Conservation (phyloP, 2,329 filamentous ascomycete genomes). For the Coniochaeta sp. region DNA sequence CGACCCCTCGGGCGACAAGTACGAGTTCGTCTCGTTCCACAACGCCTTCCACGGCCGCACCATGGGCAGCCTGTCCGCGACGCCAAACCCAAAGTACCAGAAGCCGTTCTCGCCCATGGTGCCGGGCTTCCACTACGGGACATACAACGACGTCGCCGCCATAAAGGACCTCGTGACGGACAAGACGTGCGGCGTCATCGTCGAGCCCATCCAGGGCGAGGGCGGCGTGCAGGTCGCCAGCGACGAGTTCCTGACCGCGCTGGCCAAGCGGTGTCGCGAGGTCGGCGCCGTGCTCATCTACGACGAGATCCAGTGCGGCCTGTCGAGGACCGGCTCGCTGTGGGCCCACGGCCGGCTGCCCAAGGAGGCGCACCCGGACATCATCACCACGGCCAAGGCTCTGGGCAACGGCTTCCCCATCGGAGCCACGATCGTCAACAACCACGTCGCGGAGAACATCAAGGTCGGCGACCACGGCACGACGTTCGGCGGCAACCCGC, state of each 20-base stretch:
- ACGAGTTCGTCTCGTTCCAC: slow-evolving; percentile 84
- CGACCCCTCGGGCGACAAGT: slow-evolving; percentile 65
- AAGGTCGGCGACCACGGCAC: slow-evolving; percentile 76
- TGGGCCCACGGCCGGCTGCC: slow-evolving; percentile 82
- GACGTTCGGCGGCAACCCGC: slow-evolving; percentile 87
- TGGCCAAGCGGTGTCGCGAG: slow-evolving; percentile 78
- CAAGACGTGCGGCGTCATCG: slow-evolving; percentile 85
- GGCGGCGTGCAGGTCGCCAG: slow-evolving; percentile 82
- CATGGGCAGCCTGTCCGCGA: slow-evolving; percentile 92
- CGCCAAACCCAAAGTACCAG: slow-evolving; percentile 97
- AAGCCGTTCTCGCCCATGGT: slow-evolving; percentile 92
- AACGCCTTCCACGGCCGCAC: slow-evolving; percentile 94
- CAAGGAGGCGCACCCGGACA: slow-evolving; percentile 79
- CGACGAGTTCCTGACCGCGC: slow-evolving; percentile 72
- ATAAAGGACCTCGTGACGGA: slow-evolving; percentile 71
- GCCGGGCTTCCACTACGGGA: slow-evolving; percentile 82
- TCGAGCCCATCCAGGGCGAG: slow-evolving; percentile 97
- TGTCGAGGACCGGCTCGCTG: slow-evolving; percentile 77
- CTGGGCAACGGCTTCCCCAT: slow-evolving; percentile 96
- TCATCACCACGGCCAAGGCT: slow-evolving; percentile 91
- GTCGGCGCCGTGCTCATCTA: slow-evolving; percentile 87
- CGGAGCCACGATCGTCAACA: slow-evolving; percentile 63
- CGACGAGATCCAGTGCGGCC: slow-evolving; percentile 95
- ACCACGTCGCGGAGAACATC: slow-evolving; percentile 58
- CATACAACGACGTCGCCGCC: slow-evolving; percentile 71